Percentiles rank a stretch among this genome's conserved stretches.
phyloP scores from a whole-genome alignment of 257 asterid species.

The Verbena officinalis region DNA sequence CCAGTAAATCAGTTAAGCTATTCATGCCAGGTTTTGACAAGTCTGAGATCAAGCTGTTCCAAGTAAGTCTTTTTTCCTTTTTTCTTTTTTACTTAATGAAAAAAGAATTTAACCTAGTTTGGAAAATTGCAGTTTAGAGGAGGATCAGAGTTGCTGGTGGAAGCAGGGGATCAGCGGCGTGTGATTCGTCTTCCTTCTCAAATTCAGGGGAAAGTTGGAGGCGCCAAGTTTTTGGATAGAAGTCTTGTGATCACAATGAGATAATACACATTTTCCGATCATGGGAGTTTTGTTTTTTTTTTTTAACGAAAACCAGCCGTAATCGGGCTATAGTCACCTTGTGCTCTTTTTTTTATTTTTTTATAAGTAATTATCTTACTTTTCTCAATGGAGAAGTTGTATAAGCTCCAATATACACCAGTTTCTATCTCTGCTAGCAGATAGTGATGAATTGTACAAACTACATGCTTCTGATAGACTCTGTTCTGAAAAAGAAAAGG shows the following conservation, averaged over 20 bases:
- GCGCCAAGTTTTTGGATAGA: conserved; percentile 79
- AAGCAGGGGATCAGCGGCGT: conserved; percentile 97
- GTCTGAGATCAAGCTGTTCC: conserved; percentile 96
- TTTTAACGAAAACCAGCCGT: no score
- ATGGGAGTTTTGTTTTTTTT: no score
- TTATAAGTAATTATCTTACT: no score
- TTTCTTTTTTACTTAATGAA: background rate
- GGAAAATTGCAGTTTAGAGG: conserved; percentile 78
- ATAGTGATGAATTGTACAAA: no score
- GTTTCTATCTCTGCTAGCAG: no score
- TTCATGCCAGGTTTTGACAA: conserved; percentile 98
- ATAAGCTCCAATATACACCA: no score
- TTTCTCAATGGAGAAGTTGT: no score
- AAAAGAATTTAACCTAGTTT: conserved; percentile 1
- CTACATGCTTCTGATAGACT: no score
- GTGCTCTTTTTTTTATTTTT: no score
- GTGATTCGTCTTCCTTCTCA: conserved; percentile 72
- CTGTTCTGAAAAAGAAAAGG: no score
- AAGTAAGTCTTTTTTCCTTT: conserved; percentile 44
- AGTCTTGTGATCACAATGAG: conserved; percentile 74
- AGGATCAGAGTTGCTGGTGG: conserved; percentile 85
- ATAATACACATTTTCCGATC: conserved; percentile 24
- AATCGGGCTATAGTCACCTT: no score
- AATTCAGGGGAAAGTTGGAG: conserved; percentile 89
- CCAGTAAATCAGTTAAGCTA: conserved; percentile 68